phyloP scores from a whole-genome alignment of 2,329 filamentous ascomycete genomes.

The Trichoderma sp. region DNA sequence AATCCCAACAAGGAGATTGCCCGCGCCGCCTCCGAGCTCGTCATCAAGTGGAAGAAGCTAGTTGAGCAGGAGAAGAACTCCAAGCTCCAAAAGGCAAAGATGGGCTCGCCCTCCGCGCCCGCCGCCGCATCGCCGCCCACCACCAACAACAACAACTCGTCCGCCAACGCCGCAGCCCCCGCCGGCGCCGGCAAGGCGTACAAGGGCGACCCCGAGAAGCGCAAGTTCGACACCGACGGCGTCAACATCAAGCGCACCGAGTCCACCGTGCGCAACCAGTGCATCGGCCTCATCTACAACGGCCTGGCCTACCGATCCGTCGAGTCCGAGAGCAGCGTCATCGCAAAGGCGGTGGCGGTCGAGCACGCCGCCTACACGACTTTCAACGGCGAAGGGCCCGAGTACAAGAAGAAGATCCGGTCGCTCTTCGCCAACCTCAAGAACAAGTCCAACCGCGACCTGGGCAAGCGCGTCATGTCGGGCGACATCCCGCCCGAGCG shows the following conservation, averaged over 20 bases:
- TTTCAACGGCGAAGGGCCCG: slow-evolving; percentile 69
- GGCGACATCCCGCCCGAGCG: slow-evolving; percentile 70
- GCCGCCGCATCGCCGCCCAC: slow-evolving; percentile 52
- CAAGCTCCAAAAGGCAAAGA: slow-evolving; percentile 49
- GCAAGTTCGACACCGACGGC: slow-evolving; percentile 79
- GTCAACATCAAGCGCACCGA: slow-evolving; percentile 77
- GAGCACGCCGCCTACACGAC: slow-evolving; percentile 74
- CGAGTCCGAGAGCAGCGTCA: slow-evolving; percentile 69
- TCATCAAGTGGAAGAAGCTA: slow-evolving; percentile 82
- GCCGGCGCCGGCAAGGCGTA: slow-evolving; percentile 53
- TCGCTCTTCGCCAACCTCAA: slow-evolving; percentile 95
- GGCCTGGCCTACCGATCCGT: slow-evolving; percentile 74
- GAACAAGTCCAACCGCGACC: slow-evolving; percentile 79
- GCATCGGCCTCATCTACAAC: slow-evolving; percentile 91
- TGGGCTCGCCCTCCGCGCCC: slow-evolving; percentile 39
- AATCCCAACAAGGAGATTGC: slow-evolving; percentile 83
- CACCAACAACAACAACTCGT: slow-evolving; percentile 43
- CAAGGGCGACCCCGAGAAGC: slow-evolving; percentile 72
- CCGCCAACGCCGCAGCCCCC: slow-evolving; percentile 48
- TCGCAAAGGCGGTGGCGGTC: slow-evolving; percentile 77
- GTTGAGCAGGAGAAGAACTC: slow-evolving; percentile 66
- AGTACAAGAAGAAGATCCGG: slow-evolving; percentile 86
- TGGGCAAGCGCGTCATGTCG: slow-evolving; percentile 74
- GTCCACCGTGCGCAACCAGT: slow-evolving; percentile 74
- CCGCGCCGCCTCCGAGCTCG: slow-evolving; percentile 75